These are phyloP conservation scores for Quercus suber DNA, from an alignment of 306 rosid species.

Conservation along the genomic window DNA sequence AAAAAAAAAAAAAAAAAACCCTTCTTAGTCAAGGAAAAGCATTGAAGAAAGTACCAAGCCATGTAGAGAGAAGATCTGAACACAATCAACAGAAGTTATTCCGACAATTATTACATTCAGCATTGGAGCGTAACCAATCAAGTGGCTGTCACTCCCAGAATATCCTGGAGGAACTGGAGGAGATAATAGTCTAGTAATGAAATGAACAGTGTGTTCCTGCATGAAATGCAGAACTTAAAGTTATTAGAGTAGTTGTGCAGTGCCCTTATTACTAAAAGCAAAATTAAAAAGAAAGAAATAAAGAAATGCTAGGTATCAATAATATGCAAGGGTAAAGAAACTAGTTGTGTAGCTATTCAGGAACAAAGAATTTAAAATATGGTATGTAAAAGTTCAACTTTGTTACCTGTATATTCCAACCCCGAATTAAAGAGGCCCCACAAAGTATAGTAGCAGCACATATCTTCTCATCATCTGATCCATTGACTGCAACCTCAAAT, in stretches of 20 bases:
- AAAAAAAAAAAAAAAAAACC: neutral
- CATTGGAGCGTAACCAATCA: conserved; percentile 78
- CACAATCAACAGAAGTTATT: conserved; percentile 84
- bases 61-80: conserved; percentile 87
- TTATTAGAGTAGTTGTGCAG: conserved; percentile 23
- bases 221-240: conserved; percentile 23
- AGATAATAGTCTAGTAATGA: conserved; percentile 76
- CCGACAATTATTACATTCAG: conserved; percentile 79
- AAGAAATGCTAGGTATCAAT: neutral
- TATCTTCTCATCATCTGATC: conserved; percentile 88
- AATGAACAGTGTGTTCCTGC: conserved; percentile 92
- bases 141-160: conserved; percentile 62
- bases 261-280: neutral
- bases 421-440: conserved; percentile 86
- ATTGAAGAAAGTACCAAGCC: conserved; percentile 63
- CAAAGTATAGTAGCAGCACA: conserved; percentile 92
- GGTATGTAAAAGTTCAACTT: conserved; percentile 8
- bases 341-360: neutral
- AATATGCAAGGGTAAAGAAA: neutral
- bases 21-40: neutral
- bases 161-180: conserved; percentile 70
- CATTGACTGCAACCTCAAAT: conserved; percentile 77
- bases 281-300: neutral
- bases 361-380: conserved; percentile 14
- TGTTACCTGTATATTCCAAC: conserved; percentile 95